Conservation (phyloP, 805 yeast genomes). For the Starmerella vaccinii region DNA sequence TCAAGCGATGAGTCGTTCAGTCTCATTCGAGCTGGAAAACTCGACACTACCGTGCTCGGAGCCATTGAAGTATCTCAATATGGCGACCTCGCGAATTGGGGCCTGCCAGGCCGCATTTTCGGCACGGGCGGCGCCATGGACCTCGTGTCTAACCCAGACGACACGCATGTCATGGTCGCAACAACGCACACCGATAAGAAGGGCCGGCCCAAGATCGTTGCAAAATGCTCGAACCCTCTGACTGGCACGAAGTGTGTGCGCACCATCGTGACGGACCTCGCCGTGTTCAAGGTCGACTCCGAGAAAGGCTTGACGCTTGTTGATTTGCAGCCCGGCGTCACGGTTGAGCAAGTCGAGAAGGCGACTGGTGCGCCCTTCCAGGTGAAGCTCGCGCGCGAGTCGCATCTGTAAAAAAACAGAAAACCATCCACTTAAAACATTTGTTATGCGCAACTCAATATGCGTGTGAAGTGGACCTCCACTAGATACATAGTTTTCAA, state of each 20-base stretch:
- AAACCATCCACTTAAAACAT: too few species aligned
- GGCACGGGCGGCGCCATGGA: constrained; percentile 52
- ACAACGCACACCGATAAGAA: constrained; percentile 42
- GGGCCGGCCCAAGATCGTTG: constrained; percentile 40
- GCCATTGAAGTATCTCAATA: constrained; percentile 41
- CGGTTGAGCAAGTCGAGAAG: constrained; percentile 34
- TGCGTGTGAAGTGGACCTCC: too few species aligned
- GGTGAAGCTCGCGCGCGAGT: constrained; percentile 21
- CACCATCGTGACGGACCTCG: constrained; percentile 39
- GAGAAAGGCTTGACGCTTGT: constrained; percentile 34
- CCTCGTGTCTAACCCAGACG: constrained; percentile 39
- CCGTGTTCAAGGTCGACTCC: constrained; percentile 40
- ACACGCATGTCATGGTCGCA: constrained; percentile 39
- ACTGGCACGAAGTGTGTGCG: constrained; percentile 40
- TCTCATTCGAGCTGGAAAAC: constrained; percentile 41
- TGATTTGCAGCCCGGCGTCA: constrained; percentile 36
- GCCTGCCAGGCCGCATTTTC: constrained; percentile 41
- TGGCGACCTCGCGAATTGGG: constrained; percentile 48
- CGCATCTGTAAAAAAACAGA: background rate
- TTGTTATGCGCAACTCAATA: too few species aligned
- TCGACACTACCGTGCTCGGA: constrained; percentile 39
- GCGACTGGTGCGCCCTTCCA: constrained; percentile 37
- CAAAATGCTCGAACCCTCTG: constrained; percentile 38
- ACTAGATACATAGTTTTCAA: too few species aligned
- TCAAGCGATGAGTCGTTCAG: constrained; percentile 44